phyloP scores from a whole-genome alignment of 2,329 filamentous ascomycete genomes.

The Furcasterigmium sp. region DNA sequence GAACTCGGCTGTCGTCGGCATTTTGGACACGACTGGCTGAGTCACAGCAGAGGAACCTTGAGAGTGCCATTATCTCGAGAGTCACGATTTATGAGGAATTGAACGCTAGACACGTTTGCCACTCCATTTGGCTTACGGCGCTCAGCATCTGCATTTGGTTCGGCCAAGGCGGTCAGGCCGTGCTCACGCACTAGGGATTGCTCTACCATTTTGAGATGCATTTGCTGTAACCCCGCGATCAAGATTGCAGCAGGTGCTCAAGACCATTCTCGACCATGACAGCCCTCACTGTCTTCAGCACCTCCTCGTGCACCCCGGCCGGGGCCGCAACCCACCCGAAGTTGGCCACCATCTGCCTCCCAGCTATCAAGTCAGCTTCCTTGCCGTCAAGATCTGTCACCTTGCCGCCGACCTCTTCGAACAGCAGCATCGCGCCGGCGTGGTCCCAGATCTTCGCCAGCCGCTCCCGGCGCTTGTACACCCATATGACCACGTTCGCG shows the following conservation, averaged over 20 bases:
- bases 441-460: conserved; percentile 56
- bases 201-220: no score
- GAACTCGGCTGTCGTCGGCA: no score
- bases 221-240: no score
- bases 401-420: conserved; percentile 49
- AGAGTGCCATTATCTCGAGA: no score
- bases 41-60: no score
- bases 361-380: conserved; percentile 42
- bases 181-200: no score
- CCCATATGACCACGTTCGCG: conserved; percentile 51
- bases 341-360: conserved; percentile 43
- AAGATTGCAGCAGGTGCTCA: conserved; percentile 18
- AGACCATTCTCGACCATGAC: conserved; percentile 26
- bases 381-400: conserved; percentile 50
- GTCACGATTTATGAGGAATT: no score
- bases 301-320: conserved; percentile 31
- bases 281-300: conserved; percentile 32
- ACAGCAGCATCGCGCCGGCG: conserved; percentile 53
- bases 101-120: no score
- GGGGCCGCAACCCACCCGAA: conserved; percentile 53
- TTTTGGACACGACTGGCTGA: no score
- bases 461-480: conserved; percentile 43
- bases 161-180: no score
- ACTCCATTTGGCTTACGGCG: no score
- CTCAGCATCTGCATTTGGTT: no score